Evolutionary conservation across 495 filamentous ascomycete species (phyloP).

Genomic region (Penicillium verhagenii): DNA sequence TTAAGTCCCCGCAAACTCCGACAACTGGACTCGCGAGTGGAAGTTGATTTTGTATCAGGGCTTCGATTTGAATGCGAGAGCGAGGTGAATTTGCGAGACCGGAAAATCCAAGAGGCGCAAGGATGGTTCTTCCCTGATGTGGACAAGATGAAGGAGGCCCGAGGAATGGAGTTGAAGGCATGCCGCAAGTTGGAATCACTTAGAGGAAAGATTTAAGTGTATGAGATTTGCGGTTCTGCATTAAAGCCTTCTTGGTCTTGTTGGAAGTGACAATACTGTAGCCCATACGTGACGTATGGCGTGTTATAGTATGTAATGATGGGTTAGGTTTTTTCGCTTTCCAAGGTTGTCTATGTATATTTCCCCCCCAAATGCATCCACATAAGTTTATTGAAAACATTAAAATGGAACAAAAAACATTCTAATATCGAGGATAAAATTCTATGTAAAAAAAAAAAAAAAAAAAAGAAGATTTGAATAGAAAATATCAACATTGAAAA

Average conservation of each 20-base stretch:
- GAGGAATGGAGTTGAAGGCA: slow-evolving; percentile 58
- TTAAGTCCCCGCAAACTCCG: slow-evolving; percentile 63
- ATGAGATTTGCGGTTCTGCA: slow-evolving; percentile 3
- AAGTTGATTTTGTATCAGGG: slow-evolving; percentile 64
- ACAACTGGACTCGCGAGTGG: slow-evolving; percentile 74
- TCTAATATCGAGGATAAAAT: background rate
- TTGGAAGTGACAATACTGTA: slow-evolving; percentile 19
- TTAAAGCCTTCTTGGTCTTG: slow-evolving; percentile 6
- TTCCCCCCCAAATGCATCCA: slow-evolving; percentile 23
- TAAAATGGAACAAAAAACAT: no score
- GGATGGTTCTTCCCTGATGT: slow-evolving; percentile 85
- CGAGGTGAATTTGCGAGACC: slow-evolving; percentile 61
- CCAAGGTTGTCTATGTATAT: slow-evolving; percentile 15
- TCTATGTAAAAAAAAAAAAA: background rate
- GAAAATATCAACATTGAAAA: no score
- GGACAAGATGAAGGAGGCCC: slow-evolving; percentile 69
- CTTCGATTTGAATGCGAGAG: slow-evolving; percentile 69
- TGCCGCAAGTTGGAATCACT: slow-evolving; percentile 53
- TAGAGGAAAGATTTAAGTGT: slow-evolving; percentile 30
- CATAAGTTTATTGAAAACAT: no score
- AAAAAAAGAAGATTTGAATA: background rate
- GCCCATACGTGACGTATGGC: slow-evolving; percentile 23
- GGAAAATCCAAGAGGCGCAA: slow-evolving; percentile 73
- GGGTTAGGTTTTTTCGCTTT: slow-evolving; percentile 7
- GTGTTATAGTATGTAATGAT: slow-evolving; percentile 10